Percentiles rank a stretch among this genome's conserved stretches.
These are phyloP conservation scores for Colletotrichum magnum DNA, from an alignment of 2,329 filamentous ascomycete species.

Conservation along the genomic window DNA sequence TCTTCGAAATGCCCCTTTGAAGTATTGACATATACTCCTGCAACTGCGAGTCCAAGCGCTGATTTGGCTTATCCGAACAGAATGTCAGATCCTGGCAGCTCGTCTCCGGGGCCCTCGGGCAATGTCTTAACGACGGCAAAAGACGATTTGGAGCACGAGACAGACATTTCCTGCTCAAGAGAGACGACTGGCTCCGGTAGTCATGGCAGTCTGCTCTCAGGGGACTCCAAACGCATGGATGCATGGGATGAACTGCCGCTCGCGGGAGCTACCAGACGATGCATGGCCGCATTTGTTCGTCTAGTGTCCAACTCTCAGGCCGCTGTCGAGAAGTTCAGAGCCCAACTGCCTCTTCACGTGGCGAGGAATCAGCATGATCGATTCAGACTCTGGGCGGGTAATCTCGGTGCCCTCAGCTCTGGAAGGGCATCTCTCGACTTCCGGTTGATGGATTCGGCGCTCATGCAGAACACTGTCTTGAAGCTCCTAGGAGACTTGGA, in stretches of 20 bases:
- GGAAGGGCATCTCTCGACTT: conserved; percentile 23
- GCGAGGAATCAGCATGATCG: conserved; percentile 10
- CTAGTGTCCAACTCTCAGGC: not conserved
- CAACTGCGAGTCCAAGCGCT: not conserved
- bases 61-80: not conserved
- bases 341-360: not conserved
- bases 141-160: not conserved
- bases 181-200: not conserved
- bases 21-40: not conserved
- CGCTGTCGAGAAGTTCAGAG: not conserved
- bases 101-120: not conserved
- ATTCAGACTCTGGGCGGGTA: conserved; percentile 21
- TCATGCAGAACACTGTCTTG: not conserved
- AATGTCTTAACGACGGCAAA: not conserved
- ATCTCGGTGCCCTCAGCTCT: conserved; percentile 10
- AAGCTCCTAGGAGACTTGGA: conserved; percentile 2
- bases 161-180: not conserved
- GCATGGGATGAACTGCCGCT: not conserved
- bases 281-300: not conserved
- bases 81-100: not conserved
- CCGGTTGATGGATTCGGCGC: conserved; percentile 6
- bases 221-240: not conserved
- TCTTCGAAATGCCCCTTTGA: too few species aligned
- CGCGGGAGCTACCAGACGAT: not conserved
- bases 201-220: not conserved